A percentile compares a stretch with the other conserved stretches of the same genome.
These are phyloP conservation scores for Verbascum thapsus DNA, from an alignment of 257 asterid genomes.

Conservation along the genomic window DNA sequence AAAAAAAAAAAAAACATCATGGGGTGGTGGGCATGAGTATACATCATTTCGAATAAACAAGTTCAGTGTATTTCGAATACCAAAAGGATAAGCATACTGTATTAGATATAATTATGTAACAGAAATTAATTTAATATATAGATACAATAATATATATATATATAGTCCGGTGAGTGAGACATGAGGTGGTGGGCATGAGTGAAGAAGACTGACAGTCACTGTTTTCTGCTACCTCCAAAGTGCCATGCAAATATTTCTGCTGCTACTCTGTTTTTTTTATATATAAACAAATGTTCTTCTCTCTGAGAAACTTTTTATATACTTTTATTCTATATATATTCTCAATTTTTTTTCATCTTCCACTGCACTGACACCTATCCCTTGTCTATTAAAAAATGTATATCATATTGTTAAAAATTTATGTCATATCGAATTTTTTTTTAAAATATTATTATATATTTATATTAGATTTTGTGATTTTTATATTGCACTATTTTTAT, in stretches of 20 bases:
- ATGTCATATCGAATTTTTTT: too few species aligned
- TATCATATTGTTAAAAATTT: too few species aligned
- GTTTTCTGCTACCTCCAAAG: constrained; percentile 20
- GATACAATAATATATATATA: too few species aligned
- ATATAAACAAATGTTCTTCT: too few species aligned
- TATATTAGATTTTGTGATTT: too few species aligned
- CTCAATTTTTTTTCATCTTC: constrained; percentile 14
- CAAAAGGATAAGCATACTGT: neutral
- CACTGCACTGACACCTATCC: constrained; percentile 21
- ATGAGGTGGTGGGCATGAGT: neutral
- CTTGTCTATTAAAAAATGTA: too few species aligned
- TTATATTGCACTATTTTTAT: too few species aligned
- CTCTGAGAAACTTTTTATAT: neutral
- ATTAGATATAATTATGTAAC: neutral
- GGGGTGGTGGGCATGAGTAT: too few species aligned
- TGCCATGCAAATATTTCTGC: constrained; percentile 20
- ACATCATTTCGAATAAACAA: too few species aligned
- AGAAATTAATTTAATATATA: neutral
- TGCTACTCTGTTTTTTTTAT: neutral
- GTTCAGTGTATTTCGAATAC: neutral
- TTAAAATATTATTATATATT: too few species aligned
- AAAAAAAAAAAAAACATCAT: too few species aligned
- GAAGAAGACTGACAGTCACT: constrained; percentile 2
- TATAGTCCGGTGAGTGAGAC: too few species aligned
- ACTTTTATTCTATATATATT: constrained; percentile 21